Percentiles rank a stretch among this genome's conserved stretches.
These are phyloP conservation scores for Colletotrichum cuscutae DNA, from an alignment of 2,329 filamentous ascomycete genomes.

Conservation along the genomic window DNA sequence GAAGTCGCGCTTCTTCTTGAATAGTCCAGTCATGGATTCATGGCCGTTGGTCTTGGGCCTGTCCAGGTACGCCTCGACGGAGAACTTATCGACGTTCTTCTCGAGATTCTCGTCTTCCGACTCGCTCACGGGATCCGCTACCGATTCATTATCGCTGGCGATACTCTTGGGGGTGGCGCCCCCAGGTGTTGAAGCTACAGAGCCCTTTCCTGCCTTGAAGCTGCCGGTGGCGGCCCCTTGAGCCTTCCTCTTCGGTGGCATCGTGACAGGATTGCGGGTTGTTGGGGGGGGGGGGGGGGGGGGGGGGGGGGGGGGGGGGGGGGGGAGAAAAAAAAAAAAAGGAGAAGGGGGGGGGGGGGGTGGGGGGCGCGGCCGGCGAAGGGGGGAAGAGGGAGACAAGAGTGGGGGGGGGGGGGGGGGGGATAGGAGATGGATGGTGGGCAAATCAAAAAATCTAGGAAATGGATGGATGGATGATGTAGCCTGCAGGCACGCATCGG, in stretches of 20 bases:
- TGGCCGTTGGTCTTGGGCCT: conserved; percentile 28
- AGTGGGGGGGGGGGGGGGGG: background rate
- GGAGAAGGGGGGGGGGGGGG: no score
- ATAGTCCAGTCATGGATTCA: conserved; percentile 40
- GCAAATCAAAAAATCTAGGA: background rate
- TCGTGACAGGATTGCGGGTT: conserved; percentile 45
- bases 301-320: background rate
- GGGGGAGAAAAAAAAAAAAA: no score
- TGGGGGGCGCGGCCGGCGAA: no score
- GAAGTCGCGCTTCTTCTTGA: conserved; percentile 71
- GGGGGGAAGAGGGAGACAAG: no score
- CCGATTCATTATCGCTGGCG: conserved; percentile 62
- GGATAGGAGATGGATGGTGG: background rate
- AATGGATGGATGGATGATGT: conserved; percentile 11
- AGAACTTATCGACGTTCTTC: conserved; percentile 70
- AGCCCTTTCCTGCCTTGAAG: conserved; percentile 66
- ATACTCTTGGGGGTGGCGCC: conserved; percentile 69
- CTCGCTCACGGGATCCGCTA: conserved; percentile 40
- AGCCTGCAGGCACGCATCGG: conserved; percentile 10
- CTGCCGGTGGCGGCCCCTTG: conserved; percentile 55
- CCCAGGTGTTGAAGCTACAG: conserved; percentile 69
- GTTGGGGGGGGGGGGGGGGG: background rate
- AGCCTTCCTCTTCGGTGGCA: conserved; percentile 81
- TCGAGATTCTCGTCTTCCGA: conserved; percentile 65
- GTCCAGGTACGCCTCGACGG: conserved; percentile 58